A percentile compares a stretch with the other conserved stretches of the same genome.
These are phyloP conservation scores for Rhizopus microsporus DNA, from an alignment of 371 early-diverging fungal species.

Conservation along the genomic window DNA sequence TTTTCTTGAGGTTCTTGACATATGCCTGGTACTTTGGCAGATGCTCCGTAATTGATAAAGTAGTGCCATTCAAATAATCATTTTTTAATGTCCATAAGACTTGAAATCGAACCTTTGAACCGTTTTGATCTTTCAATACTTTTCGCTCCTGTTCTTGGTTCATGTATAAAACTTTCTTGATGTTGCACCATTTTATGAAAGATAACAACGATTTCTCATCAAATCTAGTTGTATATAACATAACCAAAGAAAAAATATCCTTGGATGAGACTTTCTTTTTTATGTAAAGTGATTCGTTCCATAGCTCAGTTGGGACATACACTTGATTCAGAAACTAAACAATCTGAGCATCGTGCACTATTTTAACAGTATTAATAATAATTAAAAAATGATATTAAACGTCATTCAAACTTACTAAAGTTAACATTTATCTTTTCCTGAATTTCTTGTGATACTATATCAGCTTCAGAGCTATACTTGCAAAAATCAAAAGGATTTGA, in stretches of 20 bases:
- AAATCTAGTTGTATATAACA: constrained; percentile 6
- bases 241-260: constrained; percentile 6
- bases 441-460: constrained; percentile 1
- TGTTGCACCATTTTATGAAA: constrained; percentile 10
- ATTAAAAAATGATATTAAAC: constrained; percentile 6
- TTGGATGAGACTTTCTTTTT: constrained; percentile 2
- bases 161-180: constrained; percentile 17
- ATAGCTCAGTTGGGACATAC: neutral
- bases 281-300: constrained; percentile 9
- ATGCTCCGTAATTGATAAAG: constrained; percentile 16
- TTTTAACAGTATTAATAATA: constrained; percentile 12
- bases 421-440: constrained; percentile 6
- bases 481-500: neutral
- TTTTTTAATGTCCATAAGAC: constrained; percentile 14
- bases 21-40: constrained; percentile 17
- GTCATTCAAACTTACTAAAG: constrained; percentile 12
- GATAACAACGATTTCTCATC: constrained; percentile 12
- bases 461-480: constrained; percentile 9
- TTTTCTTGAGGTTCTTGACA: constrained; percentile 15
- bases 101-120: constrained; percentile 15
- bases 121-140: constrained; percentile 9
- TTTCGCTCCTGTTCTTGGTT: constrained; percentile 13
- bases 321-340: neutral
- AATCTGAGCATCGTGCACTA: constrained; percentile 10
- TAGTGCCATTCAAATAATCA: constrained; percentile 15